Conservation (phyloP, 2,329 filamentous ascomycete species). For the Epichloe festucae region DNA sequence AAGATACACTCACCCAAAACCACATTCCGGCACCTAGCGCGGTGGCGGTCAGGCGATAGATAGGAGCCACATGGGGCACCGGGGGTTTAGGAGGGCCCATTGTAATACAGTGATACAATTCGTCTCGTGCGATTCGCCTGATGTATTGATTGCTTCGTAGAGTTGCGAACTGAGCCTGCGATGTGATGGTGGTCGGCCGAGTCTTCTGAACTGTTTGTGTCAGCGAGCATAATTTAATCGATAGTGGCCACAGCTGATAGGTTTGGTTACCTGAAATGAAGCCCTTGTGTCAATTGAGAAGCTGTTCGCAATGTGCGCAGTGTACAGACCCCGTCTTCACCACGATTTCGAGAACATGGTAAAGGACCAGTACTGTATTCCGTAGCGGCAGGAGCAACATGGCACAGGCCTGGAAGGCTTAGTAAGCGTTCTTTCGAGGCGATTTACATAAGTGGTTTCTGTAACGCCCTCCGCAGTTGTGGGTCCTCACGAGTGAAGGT, state of each 20-base stretch:
- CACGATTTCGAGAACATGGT: not conserved
- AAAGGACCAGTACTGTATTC: not conserved
- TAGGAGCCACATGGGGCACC: conserved; percentile 35
- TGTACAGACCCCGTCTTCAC: not conserved
- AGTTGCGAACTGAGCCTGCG: not conserved
- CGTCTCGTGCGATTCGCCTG: not conserved
- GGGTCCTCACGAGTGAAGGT: no score
- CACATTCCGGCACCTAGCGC: conserved; percentile 93
- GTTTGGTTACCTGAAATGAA: not conserved
- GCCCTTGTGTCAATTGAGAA: not conserved
- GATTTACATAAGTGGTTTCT: not conserved
- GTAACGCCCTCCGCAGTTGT: not conserved
- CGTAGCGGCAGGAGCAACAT: not conserved
- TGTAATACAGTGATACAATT: not conserved
- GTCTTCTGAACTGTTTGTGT: not conserved
- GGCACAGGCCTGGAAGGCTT: not conserved
- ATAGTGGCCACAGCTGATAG: not conserved
- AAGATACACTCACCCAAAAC: conserved; percentile 69
- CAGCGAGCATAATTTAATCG: not conserved
- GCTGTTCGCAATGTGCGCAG: not conserved
- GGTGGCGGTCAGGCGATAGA: conserved; percentile 80
- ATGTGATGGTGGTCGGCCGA: not conserved
- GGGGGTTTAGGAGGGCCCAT: conserved; percentile 26
- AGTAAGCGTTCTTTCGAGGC: not conserved
- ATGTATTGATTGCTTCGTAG: not conserved